Evolutionary conservation across 352 stramenopile genomes (phyloP).

Genomic region (Plasmopara viticola): DNA sequence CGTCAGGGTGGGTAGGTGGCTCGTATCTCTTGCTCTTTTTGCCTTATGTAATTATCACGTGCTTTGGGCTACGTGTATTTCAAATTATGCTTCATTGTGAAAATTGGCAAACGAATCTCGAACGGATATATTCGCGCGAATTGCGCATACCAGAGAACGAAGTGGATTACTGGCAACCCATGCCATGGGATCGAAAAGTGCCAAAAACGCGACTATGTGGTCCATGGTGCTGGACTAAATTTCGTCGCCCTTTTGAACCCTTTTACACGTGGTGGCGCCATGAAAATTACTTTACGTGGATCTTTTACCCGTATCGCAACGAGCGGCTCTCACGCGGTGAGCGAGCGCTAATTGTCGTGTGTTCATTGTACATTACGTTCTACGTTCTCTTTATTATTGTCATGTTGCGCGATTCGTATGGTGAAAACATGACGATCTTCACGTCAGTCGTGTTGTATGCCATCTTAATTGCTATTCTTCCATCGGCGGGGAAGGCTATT

Average conservation of each 20-base stretch:
- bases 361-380: conserved; percentile 67
- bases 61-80: conserved; percentile 55
- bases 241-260: conserved; percentile 47
- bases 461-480: conserved; percentile 44
- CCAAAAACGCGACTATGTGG: conserved; percentile 55
- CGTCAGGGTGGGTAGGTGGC: conserved; percentile 38
- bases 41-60: conserved; percentile 42
- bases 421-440: conserved; percentile 31
- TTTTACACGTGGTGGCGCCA: conserved; percentile 76
- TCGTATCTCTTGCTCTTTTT: conserved; percentile 54
- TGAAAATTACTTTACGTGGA: conserved; percentile 76
- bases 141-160: conserved; percentile 50
- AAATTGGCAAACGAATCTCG: conserved; percentile 51
- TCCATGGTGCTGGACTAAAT: conserved; percentile 63
- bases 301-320: conserved; percentile 66
- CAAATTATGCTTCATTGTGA: conserved; percentile 55
- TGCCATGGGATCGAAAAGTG: conserved; percentile 65
- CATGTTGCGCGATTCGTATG: conserved; percentile 43
- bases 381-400: conserved; percentile 67
- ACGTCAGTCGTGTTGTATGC: conserved; percentile 44
- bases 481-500: conserved; percentile 51
- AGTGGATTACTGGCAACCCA: conserved; percentile 67
- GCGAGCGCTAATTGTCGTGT: conserved; percentile 58
- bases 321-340: conserved; percentile 51
- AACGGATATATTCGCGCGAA: conserved; percentile 53